Base-by-base conservation (phyloP, 2,329 filamentous ascomycete genomes). In the Fusarium nurragi region DNA sequence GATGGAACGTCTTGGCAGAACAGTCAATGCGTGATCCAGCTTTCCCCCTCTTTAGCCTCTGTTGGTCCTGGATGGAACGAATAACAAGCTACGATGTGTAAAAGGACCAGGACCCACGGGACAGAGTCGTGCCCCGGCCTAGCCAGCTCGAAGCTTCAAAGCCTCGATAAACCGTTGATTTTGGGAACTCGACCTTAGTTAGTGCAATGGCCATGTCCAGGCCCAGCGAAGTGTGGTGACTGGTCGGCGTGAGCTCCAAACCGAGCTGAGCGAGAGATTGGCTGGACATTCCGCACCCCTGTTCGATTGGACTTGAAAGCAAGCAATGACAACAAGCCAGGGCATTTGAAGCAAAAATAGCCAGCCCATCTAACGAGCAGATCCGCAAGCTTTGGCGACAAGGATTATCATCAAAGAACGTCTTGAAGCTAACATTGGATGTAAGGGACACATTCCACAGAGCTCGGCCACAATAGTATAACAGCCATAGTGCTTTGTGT, bases 11-110 rank as follows among this genome's bases (percentile, higher is more conserved):
- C 40, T 57, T 38, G 32, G 45, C 37, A 56, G 51, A 36, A 48
- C 34, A 66, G 54, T 47, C 52, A 45, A 67, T 67, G 48, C 44
- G 39, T 57, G 50, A 65, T 47, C 30, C 38, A 21, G 36, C 8
- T 40, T 19, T 43, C 23, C 13, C 26, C 26, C 25, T 26, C 7
- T 43, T 18, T 40, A 25, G 12, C 38, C n/a, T 26, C 25, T n/a
- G 36, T 39, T 25, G 44, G 28, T 43, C 34, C 36, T 28, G 23
- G 41, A 49, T 38, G 38, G 32, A 48, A 38, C 28, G 22, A 46
- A 40, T 19, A 26, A 34, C 32, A 37, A 52, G 60, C 30, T 46
- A 44, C 54, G 39, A 32, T 32, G 41, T 23, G 45, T 19, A 28
- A 34, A 50, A 22, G 12, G 32, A 23, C 21, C 41, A 44, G 22